phyloP scores from a whole-genome alignment of 1,284 basidiomycete genomes.

The Melanopsichium pennsylvanicum region DNA sequence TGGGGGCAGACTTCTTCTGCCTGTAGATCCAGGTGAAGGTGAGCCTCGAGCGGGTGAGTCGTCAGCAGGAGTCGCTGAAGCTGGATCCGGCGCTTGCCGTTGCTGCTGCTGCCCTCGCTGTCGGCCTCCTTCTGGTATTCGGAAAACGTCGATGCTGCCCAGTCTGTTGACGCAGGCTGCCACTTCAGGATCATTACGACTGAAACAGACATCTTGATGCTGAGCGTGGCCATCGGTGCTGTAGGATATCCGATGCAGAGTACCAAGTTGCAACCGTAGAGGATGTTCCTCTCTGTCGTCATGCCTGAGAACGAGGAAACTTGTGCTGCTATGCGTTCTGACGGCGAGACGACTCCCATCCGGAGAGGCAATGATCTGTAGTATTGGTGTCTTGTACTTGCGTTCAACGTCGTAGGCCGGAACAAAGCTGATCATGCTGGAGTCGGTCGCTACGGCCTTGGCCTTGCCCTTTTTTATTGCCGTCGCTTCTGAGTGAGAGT shows the following conservation, averaged over 20 bases:
- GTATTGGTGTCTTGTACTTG: slow-evolving; percentile 15
- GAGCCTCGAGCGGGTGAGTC: neutral
- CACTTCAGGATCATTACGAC: neutral
- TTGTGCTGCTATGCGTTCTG: slow-evolving; percentile 15
- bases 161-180: slow-evolving; percentile 16
- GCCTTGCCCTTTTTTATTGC: slow-evolving; percentile 1
- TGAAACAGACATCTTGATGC: slow-evolving; percentile 28
- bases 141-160: slow-evolving; percentile 14
- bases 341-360: slow-evolving; percentile 9
- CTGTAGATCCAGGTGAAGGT: neutral
- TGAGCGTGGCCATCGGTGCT: slow-evolving; percentile 2
- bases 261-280: slow-evolving; percentile 1
- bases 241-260: slow-evolving; percentile 5
- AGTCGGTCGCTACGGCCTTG: slow-evolving; percentile 6
- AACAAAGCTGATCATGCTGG: slow-evolving; percentile 5
- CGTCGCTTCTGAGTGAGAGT: neutral
- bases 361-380: slow-evolving; percentile 19
- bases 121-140: too few relatives aligned
- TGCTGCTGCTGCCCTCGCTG: neutral
- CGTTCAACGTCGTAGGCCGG: slow-evolving; percentile 16
- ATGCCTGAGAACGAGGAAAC: slow-evolving; percentile 8
- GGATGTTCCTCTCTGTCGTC: neutral
- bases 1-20: neutral
- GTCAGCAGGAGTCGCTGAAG: neutral
- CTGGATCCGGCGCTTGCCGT: neutral